Evolutionary conservation across 2,329 filamentous ascomycete species (phyloP), one percentile per base, ranked within the genome.

Genomic region (Zymoseptoria crescenta): DNA sequence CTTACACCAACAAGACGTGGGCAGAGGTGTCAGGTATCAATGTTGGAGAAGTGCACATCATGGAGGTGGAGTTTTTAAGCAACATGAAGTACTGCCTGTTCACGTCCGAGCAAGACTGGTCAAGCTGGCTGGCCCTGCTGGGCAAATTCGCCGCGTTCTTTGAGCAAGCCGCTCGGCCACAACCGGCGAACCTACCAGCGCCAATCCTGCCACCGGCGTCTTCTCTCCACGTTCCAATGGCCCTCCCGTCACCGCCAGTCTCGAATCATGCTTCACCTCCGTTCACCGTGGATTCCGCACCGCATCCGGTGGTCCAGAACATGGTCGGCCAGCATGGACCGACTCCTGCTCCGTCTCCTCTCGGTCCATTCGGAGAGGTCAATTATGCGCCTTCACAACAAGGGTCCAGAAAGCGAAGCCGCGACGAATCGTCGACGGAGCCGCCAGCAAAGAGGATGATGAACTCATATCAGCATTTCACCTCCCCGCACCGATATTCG

Each of bases 1-100:
- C 94, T 0, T 99, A 99, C 75, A 97, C 94, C 45, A 99, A 99
- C 79, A 96, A 97, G 79, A 99, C 94, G 0, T 99, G 94, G 94
- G 94, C 93, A 2, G 94, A 99, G 69, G 94, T 99, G 9, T 97
- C 94, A 0, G 89, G 89, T 51, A 96, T 99, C 62, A 86, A 89
- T 1, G 93, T 97, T 10, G 86, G 88, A 61, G 94, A 99, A 74
- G 96, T 99, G 55, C 94, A 99, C 73, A 88, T 96, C 51, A 99
- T 99, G 94, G 94, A 99, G 74, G 94, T 99, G n/a, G 94, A 99
- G 74, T 99, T 99, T 69, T 79, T 99, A 63, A 96, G 93, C 79
- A 97, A 97, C 74, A 96, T 99, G 87, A 86, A 93, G 69, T 99
- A 97, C 75, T 91, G 90, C 68, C 79, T 99, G 7, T 86, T 93